Conservation (phyloP, 2,329 filamentous ascomycete species). For the Esteya vermicola region DNA sequence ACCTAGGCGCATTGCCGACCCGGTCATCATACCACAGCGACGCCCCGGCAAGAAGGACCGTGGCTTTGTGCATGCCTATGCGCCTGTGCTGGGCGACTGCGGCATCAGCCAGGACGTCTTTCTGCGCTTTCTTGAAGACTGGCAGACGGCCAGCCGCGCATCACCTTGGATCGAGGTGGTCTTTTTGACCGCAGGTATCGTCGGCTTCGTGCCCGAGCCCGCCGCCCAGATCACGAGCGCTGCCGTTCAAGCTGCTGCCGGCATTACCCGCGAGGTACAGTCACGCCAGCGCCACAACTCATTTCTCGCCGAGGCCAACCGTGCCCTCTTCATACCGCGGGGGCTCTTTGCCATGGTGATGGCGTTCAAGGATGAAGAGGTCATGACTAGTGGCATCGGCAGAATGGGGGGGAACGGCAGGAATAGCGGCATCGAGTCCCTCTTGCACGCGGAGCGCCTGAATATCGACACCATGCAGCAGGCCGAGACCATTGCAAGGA, state of each 20-base stretch:
- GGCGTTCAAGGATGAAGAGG: conserved; percentile 14
- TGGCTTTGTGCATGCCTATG: conserved; percentile 24
- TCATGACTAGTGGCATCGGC: conserved; percentile 1
- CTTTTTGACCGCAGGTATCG: conserved; percentile 11
- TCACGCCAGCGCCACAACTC: conserved; percentile 12
- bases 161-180: conserved; percentile 12
- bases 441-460: conserved; percentile 9
- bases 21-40: conserved; percentile 24
- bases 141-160: conserved; percentile 13
- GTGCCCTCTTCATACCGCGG: conserved; percentile 17
- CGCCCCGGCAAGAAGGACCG: conserved; percentile 19
- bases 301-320: conserved; percentile 16
- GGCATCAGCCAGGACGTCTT: conserved; percentile 22
- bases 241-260: conserved; percentile 14
- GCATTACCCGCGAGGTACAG: conserved; percentile 15
- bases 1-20: conserved; percentile 13
- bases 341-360: conserved; percentile 17
- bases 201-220: conserved; percentile 15
- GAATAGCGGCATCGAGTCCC: background rate
- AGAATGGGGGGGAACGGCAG: too few relatives aligned
- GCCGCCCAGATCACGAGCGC: conserved; percentile 15
- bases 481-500: conserved; percentile 5
- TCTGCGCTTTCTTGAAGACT: conserved; percentile 20
- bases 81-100: conserved; percentile 18
- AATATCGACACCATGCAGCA: conserved; percentile 16